Conservation (phyloP, 441 rosid genomes). For the Populus hybrid region DNA sequence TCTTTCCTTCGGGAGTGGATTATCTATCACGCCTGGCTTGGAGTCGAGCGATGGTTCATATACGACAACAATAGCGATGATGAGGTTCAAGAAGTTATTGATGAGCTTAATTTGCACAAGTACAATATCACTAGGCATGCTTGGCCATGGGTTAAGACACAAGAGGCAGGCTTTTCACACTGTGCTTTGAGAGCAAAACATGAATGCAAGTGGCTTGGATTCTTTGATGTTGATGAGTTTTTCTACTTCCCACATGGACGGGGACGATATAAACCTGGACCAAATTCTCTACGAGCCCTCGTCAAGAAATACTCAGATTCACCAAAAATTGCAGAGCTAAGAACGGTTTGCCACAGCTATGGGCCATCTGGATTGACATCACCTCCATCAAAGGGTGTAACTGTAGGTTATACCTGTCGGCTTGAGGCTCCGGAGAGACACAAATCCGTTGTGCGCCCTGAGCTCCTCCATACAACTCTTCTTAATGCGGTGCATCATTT, state of each 20-base stretch:
- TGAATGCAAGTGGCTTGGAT: constrained; percentile 86
- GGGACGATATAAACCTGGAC: constrained; percentile 39
- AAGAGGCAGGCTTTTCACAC: constrained; percentile 96
- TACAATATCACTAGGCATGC: constrained; percentile 73
- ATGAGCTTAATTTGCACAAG: constrained; percentile 49
- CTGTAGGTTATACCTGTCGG: constrained; percentile 84
- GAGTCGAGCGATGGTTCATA: constrained; percentile 89
- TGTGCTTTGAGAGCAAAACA: constrained; percentile 75
- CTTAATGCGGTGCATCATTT: constrained; percentile 94
- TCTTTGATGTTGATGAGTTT: constrained; percentile 94
- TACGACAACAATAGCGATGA: constrained; percentile 96
- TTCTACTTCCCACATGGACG: constrained; percentile 63
- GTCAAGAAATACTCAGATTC: constrained; percentile 66
- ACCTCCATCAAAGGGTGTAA: constrained; percentile 70
- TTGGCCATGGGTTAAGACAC: constrained; percentile 98
- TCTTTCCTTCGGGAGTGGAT: constrained; percentile 78
- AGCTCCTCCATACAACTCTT: constrained; percentile 54
- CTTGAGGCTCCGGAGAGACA: constrained; percentile 84
- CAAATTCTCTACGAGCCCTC: constrained; percentile 51
- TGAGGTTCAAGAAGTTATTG: constrained; percentile 45
- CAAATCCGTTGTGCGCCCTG: constrained; percentile 74
- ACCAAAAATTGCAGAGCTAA: constrained; percentile 53
- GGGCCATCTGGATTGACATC: constrained; percentile 87
- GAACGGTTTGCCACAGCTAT: constrained; percentile 83
- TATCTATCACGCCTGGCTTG: constrained; percentile 87